Evolutionary conservation across 208 protist genomes (phyloP).

Genomic region (Jaenimonas drosophilae): DNA sequence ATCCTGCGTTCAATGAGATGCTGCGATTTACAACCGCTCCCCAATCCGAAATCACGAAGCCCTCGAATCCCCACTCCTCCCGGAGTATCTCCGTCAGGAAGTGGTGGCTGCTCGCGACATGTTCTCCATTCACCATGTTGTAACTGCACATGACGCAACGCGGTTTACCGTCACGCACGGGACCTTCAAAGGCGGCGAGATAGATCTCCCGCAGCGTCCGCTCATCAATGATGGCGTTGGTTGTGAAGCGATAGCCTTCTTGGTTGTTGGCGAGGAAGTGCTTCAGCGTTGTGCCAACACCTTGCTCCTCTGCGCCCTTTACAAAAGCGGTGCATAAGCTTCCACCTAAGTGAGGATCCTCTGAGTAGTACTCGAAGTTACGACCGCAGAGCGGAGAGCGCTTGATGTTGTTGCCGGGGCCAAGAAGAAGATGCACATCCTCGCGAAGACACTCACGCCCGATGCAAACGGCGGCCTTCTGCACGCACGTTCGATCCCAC

Average conservation of each 20-base stretch:
- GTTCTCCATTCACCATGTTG: slow-evolving; percentile 21
- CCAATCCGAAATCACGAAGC: slow-evolving; percentile 46
- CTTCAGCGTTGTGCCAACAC: slow-evolving; percentile 21
- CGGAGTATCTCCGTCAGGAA: slow-evolving; percentile 26
- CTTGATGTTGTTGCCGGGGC: slow-evolving; percentile 13
- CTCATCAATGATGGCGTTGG: slow-evolving; percentile 15
- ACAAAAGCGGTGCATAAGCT: slow-evolving; percentile 7
- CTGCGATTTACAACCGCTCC: slow-evolving; percentile 34
- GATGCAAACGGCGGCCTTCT: slow-evolving; percentile 1
- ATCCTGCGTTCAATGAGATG: slow-evolving; percentile 15
- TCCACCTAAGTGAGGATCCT: slow-evolving; percentile 19
- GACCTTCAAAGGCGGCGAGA: slow-evolving; percentile 20
- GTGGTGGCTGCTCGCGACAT: slow-evolving; percentile 27
- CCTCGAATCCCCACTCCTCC: slow-evolving; percentile 29
- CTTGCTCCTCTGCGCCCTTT: slow-evolving; percentile 17
- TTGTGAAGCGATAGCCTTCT: slow-evolving; percentile 9
- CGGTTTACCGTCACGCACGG: slow-evolving; percentile 11
- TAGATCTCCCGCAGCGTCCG: slow-evolving; percentile 37
- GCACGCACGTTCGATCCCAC: slow-evolving; percentile 9
- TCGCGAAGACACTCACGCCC: slow-evolving; percentile 8
- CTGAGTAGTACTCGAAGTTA: slow-evolving; percentile 41
- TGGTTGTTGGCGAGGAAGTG: slow-evolving; percentile 41
- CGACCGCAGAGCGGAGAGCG: slow-evolving; percentile 21
- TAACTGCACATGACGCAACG: slow-evolving; percentile 22
- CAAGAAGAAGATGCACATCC: slow-evolving; percentile 7